Evolutionary conservation across 345 rosid species (phyloP).

Genomic region (Camelina laxa): DNA sequence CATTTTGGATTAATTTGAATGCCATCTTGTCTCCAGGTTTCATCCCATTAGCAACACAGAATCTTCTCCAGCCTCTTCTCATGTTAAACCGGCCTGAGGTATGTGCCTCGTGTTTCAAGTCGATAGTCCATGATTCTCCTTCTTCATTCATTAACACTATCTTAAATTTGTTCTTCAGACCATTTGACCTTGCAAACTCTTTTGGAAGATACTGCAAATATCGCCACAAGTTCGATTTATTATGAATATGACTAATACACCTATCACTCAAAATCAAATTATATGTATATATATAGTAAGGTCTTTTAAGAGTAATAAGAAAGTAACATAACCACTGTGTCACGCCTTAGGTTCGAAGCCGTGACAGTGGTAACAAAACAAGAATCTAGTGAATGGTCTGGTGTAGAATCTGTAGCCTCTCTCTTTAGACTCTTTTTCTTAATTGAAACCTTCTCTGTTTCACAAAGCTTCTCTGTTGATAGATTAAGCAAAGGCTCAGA

Average conservation of each 20-base stretch:
- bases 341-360: conserved; percentile 15
- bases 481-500: not conserved
- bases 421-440: conserved; percentile 1
- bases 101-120: not conserved
- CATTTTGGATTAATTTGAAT: conserved; percentile 13
- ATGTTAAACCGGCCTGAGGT: not conserved
- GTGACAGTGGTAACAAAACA: conserved; percentile 18
- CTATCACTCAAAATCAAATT: not conserved
- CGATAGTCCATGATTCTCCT: conserved; percentile 18
- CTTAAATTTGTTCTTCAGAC: conserved; percentile 10
- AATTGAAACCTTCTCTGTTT: not conserved
- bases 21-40: conserved; percentile 20
- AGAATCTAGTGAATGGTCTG: conserved; percentile 10
- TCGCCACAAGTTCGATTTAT: not conserved
- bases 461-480: conserved; percentile 15
- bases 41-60: conserved; percentile 33
- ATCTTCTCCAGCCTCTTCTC: conserved; percentile 38
- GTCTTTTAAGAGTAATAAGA: not conserved
- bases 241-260: not conserved
- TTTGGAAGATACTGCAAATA: conserved; percentile 26
- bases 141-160: conserved; percentile 23
- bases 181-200: not conserved
- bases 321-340: conserved; percentile 27
- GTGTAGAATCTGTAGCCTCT: not conserved
- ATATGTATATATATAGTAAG: not conserved